Conservation (phyloP, 257 asterid genomes). For the Perilla frutescens region DNA sequence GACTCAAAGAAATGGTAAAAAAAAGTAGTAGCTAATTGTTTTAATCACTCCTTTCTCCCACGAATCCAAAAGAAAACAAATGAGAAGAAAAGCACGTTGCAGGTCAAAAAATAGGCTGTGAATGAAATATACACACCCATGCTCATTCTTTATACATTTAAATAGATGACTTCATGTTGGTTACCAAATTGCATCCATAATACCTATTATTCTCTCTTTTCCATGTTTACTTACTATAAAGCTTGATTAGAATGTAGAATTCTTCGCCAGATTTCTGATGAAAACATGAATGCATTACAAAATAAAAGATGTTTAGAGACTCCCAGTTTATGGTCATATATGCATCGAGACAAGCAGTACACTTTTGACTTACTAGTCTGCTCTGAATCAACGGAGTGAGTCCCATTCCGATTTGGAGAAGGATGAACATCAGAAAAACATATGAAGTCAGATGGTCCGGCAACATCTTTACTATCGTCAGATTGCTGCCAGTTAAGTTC, state of each 20-base stretch:
- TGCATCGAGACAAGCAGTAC: constrained; percentile 14
- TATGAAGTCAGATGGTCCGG: constrained; percentile 39
- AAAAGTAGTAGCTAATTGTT: not conserved
- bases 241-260: constrained; percentile 6
- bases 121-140: not conserved
- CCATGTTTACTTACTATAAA: not conserved
- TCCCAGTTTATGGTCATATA: not conserved
- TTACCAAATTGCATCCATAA: constrained; percentile 7
- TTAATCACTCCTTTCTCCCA: constrained; percentile 2
- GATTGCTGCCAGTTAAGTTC: constrained; percentile 50
- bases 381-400: constrained; percentile 38
- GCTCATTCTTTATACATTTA: not conserved
- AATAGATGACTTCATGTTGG: not conserved
- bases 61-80: constrained; percentile 1
- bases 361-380: constrained; percentile 51
- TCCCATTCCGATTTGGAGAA: constrained; percentile 35
- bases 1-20: not conserved
- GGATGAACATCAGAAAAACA: constrained; percentile 39
- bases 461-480: constrained; percentile 34
- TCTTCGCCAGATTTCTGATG: constrained; percentile 3
- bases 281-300: constrained; percentile 15
- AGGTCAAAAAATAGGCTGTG: not conserved
- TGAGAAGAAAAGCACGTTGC: not conserved
- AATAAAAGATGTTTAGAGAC: not conserved
- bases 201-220: not conserved